Evolutionary conservation across 169 alveolate species (phyloP), one percentile per base, ranked within the genome.

Genomic region (Haemoproteus tartakovskyi): DNA sequence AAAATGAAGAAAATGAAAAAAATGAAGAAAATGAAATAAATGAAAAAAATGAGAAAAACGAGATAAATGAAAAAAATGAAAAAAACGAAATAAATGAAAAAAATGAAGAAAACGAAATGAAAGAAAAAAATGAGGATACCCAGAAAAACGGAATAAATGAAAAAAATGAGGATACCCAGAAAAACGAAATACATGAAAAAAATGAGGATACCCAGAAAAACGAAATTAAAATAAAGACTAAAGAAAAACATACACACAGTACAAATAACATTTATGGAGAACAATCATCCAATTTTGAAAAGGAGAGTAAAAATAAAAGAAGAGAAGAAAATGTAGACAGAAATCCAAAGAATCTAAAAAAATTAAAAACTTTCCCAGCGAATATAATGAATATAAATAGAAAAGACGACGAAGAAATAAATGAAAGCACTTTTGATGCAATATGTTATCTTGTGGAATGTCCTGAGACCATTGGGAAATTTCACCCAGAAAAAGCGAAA

Each of bases 401-500:
- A 50, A 24, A 5, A 12, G 11, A 29, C 29, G 21, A 26, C 16
- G 50, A 48, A n/a, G 22, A 18, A 5, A 37, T 30, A 27, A 40
- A 29, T 29, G 36, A 63, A 9, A 47, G 36, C 30, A 40, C 9
- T 27, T 50, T 30, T 19, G 36, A 60, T 16, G 14, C 60, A 2
- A 64, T 83, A 67, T 52, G 79, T 46, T 85, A 83, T 26, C 37
- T 79, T 38, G 60, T 86, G 19, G 80, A 62, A 59, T 83, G 87
- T 29, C 93, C 91, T 0, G 67, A 78, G 22, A 85, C 87, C 29
- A 60, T 74, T 22, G 91, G 94, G 27, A 50, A 87, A 38, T 90
- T 92, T 62, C 79, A 80, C 51, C 82, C 80, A 14, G 87, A 86
- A 37, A 92, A 89, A 37, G 96, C 96, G 0, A 67, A 86, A 59